These are phyloP conservation scores for Solanum chaucha DNA, from an alignment of 257 asterid genomes.

Conservation along the genomic window DNA sequence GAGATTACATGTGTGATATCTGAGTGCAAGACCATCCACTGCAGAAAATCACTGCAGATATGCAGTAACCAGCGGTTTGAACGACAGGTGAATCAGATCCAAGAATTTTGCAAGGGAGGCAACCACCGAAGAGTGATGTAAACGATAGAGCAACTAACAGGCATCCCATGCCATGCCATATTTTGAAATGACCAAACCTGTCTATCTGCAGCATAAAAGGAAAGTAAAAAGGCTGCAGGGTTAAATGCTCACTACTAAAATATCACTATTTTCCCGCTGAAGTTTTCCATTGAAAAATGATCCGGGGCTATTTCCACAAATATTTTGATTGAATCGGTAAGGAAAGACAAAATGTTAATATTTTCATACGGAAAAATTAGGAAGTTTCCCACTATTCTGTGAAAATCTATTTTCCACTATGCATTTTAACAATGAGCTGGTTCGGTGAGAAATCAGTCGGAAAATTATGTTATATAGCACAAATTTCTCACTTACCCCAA, in stretches of 20 bases:
- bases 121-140: constrained; percentile 89
- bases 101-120: constrained; percentile 64
- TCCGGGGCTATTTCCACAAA: too few species aligned
- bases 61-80: constrained; percentile 58
- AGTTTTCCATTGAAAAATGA: too few species aligned
- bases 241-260: background rate
- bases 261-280: background rate
- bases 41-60: constrained; percentile 70
- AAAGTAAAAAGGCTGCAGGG: background rate
- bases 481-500: background rate
- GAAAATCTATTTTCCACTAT: too few species aligned
- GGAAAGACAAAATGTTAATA: background rate
- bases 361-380: background rate
- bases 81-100: constrained; percentile 47
- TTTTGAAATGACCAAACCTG: constrained; percentile 48
- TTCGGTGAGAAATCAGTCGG: too few species aligned
- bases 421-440: background rate
- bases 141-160: constrained; percentile 70
- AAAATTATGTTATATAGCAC: background rate
- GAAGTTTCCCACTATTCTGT: too few species aligned
- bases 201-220: constrained; percentile 46
- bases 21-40: constrained; percentile 96
- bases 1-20: constrained; percentile 71
- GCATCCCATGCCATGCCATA: constrained; percentile 77
- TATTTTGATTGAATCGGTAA: too few species aligned